Evolutionary conservation across 2,329 filamentous ascomycete species (phyloP).

Genomic region (Colletotrichum siamense): DNA sequence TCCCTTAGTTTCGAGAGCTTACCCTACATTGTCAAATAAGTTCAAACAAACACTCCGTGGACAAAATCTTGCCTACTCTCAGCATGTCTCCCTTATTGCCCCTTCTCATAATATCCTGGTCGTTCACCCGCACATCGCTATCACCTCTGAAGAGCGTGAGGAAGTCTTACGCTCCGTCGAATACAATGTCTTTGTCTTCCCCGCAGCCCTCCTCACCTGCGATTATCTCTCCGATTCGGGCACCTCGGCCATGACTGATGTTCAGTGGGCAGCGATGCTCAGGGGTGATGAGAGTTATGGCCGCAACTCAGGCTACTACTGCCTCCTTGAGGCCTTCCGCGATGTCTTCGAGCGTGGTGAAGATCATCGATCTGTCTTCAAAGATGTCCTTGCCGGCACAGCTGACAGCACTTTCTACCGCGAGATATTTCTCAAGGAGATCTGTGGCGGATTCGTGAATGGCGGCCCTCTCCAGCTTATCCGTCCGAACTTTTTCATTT

Average conservation of each 20-base stretch:
- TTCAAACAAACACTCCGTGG: background rate
- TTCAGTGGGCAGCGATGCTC: slow-evolving; percentile 31
- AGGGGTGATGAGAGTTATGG: slow-evolving; percentile 31
- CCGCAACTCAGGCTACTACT: slow-evolving; percentile 29
- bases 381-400: background rate
- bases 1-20: background rate
- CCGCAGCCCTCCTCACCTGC: slow-evolving; percentile 29
- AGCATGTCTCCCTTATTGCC: background rate
- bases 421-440: background rate
- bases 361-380: background rate
- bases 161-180: background rate
- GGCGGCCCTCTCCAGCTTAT: background rate
- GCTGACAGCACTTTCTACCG: background rate
- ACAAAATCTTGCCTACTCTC: background rate
- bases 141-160: background rate
- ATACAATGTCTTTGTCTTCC: slow-evolving; percentile 15
- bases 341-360: slow-evolving; percentile 28
- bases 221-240: slow-evolving; percentile 30
- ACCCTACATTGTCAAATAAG: background rate
- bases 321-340: slow-evolving; percentile 27
- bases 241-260: slow-evolving; percentile 30
- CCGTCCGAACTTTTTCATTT: slow-evolving; percentile 24
- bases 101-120: background rate
- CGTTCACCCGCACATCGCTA: background rate
- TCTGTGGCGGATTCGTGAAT: background rate